Evolutionary conservation across 805 yeast genomes (phyloP).

Genomic region (Wickerhamiella australiensis): DNA sequence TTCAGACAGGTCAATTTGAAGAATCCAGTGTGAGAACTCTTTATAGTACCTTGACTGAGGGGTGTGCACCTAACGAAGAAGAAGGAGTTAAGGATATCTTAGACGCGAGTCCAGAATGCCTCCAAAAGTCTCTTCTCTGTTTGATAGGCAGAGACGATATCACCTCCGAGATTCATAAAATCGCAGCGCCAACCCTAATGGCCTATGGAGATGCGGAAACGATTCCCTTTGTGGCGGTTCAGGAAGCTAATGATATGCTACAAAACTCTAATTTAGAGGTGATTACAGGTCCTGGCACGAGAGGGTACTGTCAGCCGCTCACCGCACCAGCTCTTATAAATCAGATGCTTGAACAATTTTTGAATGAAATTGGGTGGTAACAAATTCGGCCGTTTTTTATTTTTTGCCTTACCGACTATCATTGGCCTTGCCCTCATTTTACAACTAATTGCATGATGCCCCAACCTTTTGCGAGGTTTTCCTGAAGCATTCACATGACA

Average conservation of each 20-base stretch:
- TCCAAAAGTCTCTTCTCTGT: not conserved
- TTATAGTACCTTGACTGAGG: not conserved
- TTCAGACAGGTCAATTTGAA: not conserved
- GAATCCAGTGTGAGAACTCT: not conserved
- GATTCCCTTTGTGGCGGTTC: not conserved
- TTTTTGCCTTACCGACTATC: too few species aligned
- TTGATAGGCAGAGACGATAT: not conserved
- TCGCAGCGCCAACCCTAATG: not conserved
- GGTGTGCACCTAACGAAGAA: not conserved
- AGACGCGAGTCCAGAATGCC: not conserved
- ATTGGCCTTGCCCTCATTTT: too few species aligned
- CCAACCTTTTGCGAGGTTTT: not conserved
- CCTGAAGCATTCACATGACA: not conserved
- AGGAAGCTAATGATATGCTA: not conserved
- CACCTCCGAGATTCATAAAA: not conserved
- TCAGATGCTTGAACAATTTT: not conserved
- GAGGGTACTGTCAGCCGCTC: not conserved
- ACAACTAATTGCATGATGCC: not conserved
- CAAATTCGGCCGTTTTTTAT: not conserved
- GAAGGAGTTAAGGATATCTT: not conserved
- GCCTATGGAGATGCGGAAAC: slow-evolving; percentile 1
- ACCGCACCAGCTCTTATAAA: not conserved
- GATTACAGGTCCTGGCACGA: not conserved
- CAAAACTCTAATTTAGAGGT: not conserved
- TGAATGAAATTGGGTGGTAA: not conserved